Conservation (phyloP, 495 filamentous ascomycete genomes). For the Terfezia boudieri region DNA sequence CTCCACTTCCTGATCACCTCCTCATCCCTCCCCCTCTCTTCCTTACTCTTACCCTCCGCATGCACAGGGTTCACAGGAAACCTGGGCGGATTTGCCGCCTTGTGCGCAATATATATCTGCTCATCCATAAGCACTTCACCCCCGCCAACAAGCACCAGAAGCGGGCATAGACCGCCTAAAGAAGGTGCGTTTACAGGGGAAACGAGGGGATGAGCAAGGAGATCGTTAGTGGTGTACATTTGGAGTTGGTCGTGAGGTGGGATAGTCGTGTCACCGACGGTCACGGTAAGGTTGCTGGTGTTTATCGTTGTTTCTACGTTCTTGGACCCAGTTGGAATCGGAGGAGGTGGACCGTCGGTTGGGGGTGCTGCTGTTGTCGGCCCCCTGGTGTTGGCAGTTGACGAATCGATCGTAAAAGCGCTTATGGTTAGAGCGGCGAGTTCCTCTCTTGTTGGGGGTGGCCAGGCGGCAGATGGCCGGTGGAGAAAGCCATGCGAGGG, state of each 20-base stretch:
- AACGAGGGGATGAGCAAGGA: constrained; percentile 69
- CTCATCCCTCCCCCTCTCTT: constrained; percentile 29
- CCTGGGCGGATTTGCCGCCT: constrained; percentile 55
- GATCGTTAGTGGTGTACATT: constrained; percentile 75
- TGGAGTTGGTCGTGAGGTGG: constrained; percentile 82
- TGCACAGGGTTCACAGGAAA: constrained; percentile 47
- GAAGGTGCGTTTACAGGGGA: constrained; percentile 70
- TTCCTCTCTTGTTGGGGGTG: constrained; percentile 67
- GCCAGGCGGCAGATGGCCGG: constrained; percentile 65
- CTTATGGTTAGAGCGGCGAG: constrained; percentile 19
- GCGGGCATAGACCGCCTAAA: constrained; percentile 67
- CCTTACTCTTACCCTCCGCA: constrained; percentile 31
- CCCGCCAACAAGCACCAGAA: constrained; percentile 67
- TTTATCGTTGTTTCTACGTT: not conserved
- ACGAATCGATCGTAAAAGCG: constrained; percentile 17
- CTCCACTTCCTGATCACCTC: constrained; percentile 34
- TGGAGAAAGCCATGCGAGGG: constrained; percentile 69
- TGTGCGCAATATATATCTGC: constrained; percentile 86
- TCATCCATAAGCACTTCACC: constrained; percentile 80
- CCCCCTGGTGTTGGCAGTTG: constrained; percentile 1
- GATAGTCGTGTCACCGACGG: constrained; percentile 45
- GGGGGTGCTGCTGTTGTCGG: not conserved
- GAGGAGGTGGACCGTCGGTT: not conserved
- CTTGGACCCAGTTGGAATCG: not conserved
- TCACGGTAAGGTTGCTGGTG: constrained; percentile 31